Conservation (phyloP, 768 basidiomycete genomes). For the Collybiopsis luxurians region DNA sequence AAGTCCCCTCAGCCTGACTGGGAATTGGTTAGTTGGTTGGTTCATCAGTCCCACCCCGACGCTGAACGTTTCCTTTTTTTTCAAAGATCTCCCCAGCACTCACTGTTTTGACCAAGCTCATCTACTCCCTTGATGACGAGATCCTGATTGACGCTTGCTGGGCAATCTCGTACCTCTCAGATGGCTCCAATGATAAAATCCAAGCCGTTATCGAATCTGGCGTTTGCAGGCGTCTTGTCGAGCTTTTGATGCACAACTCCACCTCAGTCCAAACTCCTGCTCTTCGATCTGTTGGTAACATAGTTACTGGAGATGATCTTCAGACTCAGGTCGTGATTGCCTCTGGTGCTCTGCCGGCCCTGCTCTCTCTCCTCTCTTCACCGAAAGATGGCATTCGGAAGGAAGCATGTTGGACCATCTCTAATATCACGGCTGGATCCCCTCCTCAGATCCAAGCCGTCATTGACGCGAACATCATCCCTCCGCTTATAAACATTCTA, state of each 20-base stretch:
- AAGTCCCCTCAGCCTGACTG: conserved; percentile 98
- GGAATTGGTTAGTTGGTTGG: conserved; percentile 70
- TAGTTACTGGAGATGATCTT: conserved; percentile 98
- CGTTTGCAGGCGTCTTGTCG: conserved; percentile 95
- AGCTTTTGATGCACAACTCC: conserved; percentile 92
- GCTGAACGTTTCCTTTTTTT: conserved; percentile 14
- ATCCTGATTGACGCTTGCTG: conserved; percentile 99
- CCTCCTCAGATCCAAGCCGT: conserved; percentile 96
- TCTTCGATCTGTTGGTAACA: conserved; percentile 97
- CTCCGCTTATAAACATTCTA: conserved; percentile 97
- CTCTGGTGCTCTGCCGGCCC: conserved; percentile 92
- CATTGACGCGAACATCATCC: conserved; percentile 97
- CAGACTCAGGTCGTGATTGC: conserved; percentile 99
- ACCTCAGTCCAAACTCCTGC: conserved; percentile 98
- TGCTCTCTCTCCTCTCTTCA: conserved; percentile 89
- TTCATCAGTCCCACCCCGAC: conserved; percentile 13
- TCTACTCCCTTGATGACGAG: conserved; percentile 98
- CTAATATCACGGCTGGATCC: conserved; percentile 96
- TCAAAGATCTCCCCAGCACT: conserved; percentile 92
- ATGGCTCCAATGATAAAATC: conserved; percentile 99
- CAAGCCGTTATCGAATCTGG: conserved; percentile 99
- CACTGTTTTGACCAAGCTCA: conserved; percentile 95
- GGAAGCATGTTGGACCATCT: conserved; percentile 99
- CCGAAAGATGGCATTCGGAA: conserved; percentile 99
- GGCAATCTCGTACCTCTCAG: conserved; percentile 99